Evolutionary conservation across 179 eudicot genomes (phyloP).

Genomic region (Corrigiola litoralis): DNA sequence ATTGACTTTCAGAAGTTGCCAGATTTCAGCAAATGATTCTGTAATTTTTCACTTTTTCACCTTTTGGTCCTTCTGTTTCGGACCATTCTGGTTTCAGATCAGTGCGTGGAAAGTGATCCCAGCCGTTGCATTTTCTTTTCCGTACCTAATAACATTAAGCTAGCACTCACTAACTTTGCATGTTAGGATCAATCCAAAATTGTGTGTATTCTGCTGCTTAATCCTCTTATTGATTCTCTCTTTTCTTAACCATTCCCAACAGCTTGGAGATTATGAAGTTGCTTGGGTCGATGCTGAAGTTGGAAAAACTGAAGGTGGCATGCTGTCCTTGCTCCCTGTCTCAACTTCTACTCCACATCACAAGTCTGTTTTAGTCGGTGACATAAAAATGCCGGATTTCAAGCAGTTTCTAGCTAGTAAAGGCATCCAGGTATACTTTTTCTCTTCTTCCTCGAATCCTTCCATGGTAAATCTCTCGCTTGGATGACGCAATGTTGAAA

Average conservation of each 20-base stretch:
- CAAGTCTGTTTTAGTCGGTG: conserved; percentile 92
- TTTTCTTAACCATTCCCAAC: conserved; percentile 7
- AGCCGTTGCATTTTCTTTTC: no score
- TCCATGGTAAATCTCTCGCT: neutral
- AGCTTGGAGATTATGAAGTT: conserved; percentile 95
- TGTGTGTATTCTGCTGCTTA: neutral
- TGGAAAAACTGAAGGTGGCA: conserved; percentile 65
- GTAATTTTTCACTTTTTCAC: no score
- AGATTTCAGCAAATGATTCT: no score
- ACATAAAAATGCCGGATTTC: conserved; percentile 89
- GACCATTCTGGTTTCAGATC: no score
- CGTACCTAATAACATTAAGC: no score
- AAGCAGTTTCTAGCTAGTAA: conserved; percentile 88
- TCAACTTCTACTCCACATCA: conserved; percentile 67
- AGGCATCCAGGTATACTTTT: conserved; percentile 66
- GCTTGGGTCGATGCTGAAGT: conserved; percentile 97
- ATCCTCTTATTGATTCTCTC: neutral
- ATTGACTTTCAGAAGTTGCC: no score
- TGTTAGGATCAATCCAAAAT: neutral
- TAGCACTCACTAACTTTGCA: neutral
- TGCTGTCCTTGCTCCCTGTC: conserved; percentile 69
- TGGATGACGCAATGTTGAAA: neutral
- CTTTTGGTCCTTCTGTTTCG: no score
- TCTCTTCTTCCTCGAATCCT: neutral
- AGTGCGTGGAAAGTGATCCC: no score